Conservation (phyloP, 1,284 basidiomycete genomes). For the Malassezia japonica region DNA sequence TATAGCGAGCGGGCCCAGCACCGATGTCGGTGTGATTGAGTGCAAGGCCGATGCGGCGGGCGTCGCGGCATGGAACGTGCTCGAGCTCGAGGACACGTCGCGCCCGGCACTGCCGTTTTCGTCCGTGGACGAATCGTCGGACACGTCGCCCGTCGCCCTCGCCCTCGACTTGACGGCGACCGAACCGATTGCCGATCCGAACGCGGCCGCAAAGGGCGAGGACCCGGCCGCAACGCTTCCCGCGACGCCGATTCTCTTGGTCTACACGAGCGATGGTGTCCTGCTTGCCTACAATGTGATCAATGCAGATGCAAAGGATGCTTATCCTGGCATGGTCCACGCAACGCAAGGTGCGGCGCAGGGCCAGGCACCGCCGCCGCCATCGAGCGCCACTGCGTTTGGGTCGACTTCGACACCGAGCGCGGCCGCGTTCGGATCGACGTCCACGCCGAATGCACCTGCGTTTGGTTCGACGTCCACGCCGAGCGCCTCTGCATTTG, state of each 20-base stretch:
- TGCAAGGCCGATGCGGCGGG: constrained; percentile 44
- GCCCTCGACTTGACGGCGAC: constrained; percentile 61
- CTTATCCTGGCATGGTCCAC: constrained; percentile 51
- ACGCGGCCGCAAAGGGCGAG: constrained; percentile 52
- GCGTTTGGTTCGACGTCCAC: constrained; percentile 22
- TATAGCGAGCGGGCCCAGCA: constrained; percentile 63
- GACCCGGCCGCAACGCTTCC: constrained; percentile 50
- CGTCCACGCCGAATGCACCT: constrained; percentile 18
- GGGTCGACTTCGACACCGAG: constrained; percentile 19
- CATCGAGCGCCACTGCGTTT: constrained; percentile 18
- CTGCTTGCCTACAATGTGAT: constrained; percentile 66
- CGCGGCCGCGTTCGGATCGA: no score
- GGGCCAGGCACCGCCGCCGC: not conserved
- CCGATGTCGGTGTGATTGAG: constrained; percentile 64
- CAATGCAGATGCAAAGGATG: constrained; percentile 52
- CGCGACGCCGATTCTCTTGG: constrained; percentile 60
- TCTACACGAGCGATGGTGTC: constrained; percentile 71
- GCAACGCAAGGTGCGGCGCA: not conserved
- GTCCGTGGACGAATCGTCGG: constrained; percentile 59
- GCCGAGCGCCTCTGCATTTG: no score
- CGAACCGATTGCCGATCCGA: constrained; percentile 54
- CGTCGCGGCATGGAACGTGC: constrained; percentile 58
- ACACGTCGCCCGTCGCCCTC: constrained; percentile 63
- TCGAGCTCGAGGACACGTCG: constrained; percentile 66
- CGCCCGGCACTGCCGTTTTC: constrained; percentile 58